Evolutionary conservation across 2,329 filamentous ascomycete genomes (phyloP).

Genomic region (Cordyceps pruinosa): DNA sequence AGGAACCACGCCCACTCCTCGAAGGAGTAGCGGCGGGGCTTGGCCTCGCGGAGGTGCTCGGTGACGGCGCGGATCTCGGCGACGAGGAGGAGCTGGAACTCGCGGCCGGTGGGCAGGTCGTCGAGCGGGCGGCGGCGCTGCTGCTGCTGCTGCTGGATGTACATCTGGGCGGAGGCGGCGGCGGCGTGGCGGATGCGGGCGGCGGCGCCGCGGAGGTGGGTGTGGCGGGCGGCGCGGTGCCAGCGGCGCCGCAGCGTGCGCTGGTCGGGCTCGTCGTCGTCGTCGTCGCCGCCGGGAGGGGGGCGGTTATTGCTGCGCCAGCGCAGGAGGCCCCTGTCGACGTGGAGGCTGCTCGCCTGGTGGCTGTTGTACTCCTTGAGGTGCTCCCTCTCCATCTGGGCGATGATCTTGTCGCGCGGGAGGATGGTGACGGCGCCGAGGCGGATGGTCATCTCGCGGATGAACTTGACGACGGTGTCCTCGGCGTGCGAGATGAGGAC

Average conservation of each 20-base stretch:
- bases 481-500: constrained; percentile 78
- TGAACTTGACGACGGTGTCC: constrained; percentile 67
- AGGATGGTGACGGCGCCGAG: constrained; percentile 55
- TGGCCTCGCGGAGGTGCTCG: constrained; percentile 49
- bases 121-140: constrained; percentile 29
- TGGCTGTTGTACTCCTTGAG: constrained; percentile 36
- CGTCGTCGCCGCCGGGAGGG: neutral
- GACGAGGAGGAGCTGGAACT: constrained; percentile 60
- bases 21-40: constrained; percentile 63
- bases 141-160: constrained; percentile 15
- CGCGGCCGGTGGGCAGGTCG: constrained; percentile 35
- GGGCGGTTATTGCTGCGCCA: neutral
- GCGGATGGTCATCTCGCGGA: constrained; percentile 48
- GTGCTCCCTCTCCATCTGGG: constrained; percentile 26
- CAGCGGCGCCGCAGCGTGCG: constrained; percentile 1
- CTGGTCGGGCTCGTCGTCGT: neutral
- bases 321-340: neutral
- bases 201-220: neutral
- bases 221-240: neutral
- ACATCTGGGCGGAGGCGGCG: neutral
- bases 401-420: constrained; percentile 46
- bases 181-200: constrained; percentile 10
- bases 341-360: neutral
- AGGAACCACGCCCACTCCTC: constrained; percentile 85
- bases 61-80: constrained; percentile 63